Evolutionary conservation across 2,329 filamentous ascomycete genomes (phyloP).

Genomic region (Trichoderma sp.): DNA sequence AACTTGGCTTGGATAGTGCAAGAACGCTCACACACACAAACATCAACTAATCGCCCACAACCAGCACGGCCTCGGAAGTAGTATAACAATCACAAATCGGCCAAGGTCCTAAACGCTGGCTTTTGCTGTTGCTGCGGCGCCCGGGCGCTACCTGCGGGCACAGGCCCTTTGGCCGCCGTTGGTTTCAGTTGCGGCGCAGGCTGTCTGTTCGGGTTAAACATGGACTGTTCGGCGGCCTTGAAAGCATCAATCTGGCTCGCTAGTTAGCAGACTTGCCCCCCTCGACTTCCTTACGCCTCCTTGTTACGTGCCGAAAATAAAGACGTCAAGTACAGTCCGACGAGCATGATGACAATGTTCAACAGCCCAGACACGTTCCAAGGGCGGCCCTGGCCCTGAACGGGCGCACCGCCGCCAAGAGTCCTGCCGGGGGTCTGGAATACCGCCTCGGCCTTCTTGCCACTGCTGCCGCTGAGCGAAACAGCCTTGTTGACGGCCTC

Average conservation of each 20-base stretch:
- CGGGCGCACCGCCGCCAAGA: slow-evolving; percentile 50
- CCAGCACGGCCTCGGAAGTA: not conserved
- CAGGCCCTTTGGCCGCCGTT: slow-evolving; percentile 5
- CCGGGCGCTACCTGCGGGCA: slow-evolving; percentile 33
- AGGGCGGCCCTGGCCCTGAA: slow-evolving; percentile 32
- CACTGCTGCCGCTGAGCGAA: slow-evolving; percentile 52
- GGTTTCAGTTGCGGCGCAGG: slow-evolving; percentile 33
- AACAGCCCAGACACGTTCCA: slow-evolving; percentile 51
- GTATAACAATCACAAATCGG: slow-evolving; percentile 49
- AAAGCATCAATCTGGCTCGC: slow-evolving; percentile 61
- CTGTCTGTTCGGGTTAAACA: slow-evolving; percentile 57
- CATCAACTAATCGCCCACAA: not conserved
- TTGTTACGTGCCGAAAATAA: slow-evolving; percentile 59
- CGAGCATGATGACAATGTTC: slow-evolving; percentile 49
- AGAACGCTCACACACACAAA: slow-evolving; percentile 17
- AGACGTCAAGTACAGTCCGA: slow-evolving; percentile 63
- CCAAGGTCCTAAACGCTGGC: slow-evolving; percentile 55
- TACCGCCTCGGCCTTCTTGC: slow-evolving; percentile 47
- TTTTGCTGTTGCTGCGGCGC: slow-evolving; percentile 41
- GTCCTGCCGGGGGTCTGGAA: slow-evolving; percentile 63
- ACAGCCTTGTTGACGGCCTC: slow-evolving; percentile 74
- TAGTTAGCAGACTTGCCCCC: slow-evolving; percentile 34
- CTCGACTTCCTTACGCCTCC: slow-evolving; percentile 25
- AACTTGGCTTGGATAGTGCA: not conserved
- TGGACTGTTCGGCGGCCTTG: slow-evolving; percentile 62